A percentile compares a stretch with the other conserved stretches of the same genome.
Conservation (phyloP, 2,329 filamentous ascomycete species). For the Aspergillus ochraceus region DNA sequence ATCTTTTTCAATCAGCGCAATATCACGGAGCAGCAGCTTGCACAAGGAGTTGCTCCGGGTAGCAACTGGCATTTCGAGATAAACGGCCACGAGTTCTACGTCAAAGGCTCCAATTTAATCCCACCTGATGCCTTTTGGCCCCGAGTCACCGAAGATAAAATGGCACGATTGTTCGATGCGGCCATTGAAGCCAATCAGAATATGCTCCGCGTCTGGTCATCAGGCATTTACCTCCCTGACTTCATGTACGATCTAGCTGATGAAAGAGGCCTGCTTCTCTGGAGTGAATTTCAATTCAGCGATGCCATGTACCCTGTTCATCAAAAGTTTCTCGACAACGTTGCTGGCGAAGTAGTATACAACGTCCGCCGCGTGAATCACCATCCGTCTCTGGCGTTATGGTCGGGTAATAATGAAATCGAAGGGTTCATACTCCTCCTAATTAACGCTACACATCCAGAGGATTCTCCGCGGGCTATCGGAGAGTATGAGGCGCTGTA, state of each 20-base stretch:
- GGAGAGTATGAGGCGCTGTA: slow-evolving; percentile 61
- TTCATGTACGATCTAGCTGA: slow-evolving; percentile 65
- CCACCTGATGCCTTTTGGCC: slow-evolving; percentile 65
- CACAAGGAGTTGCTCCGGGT: slow-evolving; percentile 56
- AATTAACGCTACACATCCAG: slow-evolving; percentile 47
- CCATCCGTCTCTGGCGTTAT: slow-evolving; percentile 57
- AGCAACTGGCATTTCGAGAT: slow-evolving; percentile 67
- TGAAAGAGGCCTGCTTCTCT: slow-evolving; percentile 60
- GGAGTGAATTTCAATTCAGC: slow-evolving; percentile 65
- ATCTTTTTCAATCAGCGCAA: slow-evolving; percentile 60
- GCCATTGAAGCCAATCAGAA: slow-evolving; percentile 62
- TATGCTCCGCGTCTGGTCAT: slow-evolving; percentile 64
- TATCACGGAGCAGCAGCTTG: slow-evolving; percentile 55
- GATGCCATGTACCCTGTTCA: slow-evolving; percentile 61
- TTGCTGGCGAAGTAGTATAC: slow-evolving; percentile 57
- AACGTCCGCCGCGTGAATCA: slow-evolving; percentile 63
- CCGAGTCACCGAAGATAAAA: slow-evolving; percentile 54
- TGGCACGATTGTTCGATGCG: slow-evolving; percentile 55
- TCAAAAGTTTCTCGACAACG: slow-evolving; percentile 56
- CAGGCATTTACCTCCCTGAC: slow-evolving; percentile 60
- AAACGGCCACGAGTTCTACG: slow-evolving; percentile 64
- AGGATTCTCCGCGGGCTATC: slow-evolving; percentile 44
- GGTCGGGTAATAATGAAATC: slow-evolving; percentile 61
- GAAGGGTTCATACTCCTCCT: slow-evolving; percentile 54
- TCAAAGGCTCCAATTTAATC: slow-evolving; percentile 65